Percentiles rank a stretch among this genome's conserved stretches.
Conservation (phyloP, 1,139 yeast genomes). For the Saccharomyces hybrid region DNA sequence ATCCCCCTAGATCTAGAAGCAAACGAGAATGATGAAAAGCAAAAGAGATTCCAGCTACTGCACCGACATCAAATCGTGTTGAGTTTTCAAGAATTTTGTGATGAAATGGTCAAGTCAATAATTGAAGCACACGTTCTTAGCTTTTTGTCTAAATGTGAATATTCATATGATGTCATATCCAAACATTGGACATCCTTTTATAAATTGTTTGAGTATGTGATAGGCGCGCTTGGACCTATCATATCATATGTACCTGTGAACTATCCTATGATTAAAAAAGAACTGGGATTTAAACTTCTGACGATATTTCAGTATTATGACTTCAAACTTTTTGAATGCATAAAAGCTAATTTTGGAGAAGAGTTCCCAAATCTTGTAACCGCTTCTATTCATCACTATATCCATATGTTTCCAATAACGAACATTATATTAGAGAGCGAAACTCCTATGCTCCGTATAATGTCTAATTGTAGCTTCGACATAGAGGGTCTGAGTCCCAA, state of each 20-base stretch:
- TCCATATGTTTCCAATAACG: neutral
- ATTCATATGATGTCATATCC: neutral
- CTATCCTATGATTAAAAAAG: neutral
- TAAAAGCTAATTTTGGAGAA: neutral
- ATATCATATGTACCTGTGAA: conserved; percentile 2
- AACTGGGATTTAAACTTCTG: neutral
- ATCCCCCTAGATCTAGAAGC: neutral
- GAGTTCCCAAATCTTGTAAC: neutral
- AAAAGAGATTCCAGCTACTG: neutral
- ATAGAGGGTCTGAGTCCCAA: neutral
- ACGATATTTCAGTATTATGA: neutral
- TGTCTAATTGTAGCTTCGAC: neutral
- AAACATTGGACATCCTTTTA: neutral
- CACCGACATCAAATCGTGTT: neutral
- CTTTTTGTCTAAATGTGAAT: neutral
- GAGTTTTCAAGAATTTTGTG: neutral
- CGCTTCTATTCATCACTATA: neutral
- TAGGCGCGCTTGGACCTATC: neutral
- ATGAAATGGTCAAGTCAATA: neutral
- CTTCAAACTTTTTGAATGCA: neutral
- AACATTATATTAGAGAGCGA: neutral
- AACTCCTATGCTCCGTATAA: neutral
- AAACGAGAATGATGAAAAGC: neutral
- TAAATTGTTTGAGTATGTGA: conserved; percentile 3
- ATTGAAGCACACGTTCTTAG: neutral